Evolutionary conservation across 371 early-diverging fungal species (phyloP).

Genomic region (Syncephalis plumigaleata): DNA sequence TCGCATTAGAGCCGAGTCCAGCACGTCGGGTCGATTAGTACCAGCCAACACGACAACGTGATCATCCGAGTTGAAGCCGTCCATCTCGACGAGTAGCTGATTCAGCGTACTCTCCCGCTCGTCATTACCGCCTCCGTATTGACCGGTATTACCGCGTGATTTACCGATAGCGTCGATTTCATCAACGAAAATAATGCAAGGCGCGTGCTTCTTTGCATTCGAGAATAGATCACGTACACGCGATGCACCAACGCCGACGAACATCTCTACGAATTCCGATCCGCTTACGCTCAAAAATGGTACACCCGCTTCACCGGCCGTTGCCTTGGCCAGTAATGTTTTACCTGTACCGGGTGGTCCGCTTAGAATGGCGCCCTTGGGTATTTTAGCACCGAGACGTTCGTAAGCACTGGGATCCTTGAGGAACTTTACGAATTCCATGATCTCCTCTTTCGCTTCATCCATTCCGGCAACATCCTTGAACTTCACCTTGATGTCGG

Average conservation of each 20-base stretch:
- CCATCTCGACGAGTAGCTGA: constrained; percentile 98
- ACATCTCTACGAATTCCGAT: constrained; percentile 99
- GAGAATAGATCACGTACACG: constrained; percentile 95
- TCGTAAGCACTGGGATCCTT: constrained; percentile 96
- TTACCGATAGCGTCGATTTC: constrained; percentile 99
- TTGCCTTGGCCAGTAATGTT: constrained; percentile 96
- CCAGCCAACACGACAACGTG: constrained; percentile 91
- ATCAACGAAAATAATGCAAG: constrained; percentile 98
- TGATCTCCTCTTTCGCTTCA: constrained; percentile 99
- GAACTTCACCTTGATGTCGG: constrained; percentile 86
- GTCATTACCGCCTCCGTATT: constrained; percentile 85
- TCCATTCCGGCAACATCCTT: constrained; percentile 99
- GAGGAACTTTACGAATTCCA: constrained; percentile 99
- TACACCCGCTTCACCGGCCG: constrained; percentile 96
- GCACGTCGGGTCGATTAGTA: constrained; percentile 86
- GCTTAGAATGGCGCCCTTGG: constrained; percentile 97
- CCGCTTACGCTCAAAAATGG: constrained; percentile 96
- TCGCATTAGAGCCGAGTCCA: constrained; percentile 83
- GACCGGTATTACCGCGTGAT: constrained; percentile 83
- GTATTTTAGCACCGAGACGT: constrained; percentile 97
- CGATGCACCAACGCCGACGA: constrained; percentile 98
- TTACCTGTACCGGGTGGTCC: constrained; percentile 99
- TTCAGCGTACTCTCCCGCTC: constrained; percentile 96
- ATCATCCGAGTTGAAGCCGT: constrained; percentile 86
- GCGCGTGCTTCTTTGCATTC: constrained; percentile 91